A percentile compares a stretch with the other conserved stretches of the same genome.
These are phyloP conservation scores for Verticillium nubilum DNA, from an alignment of 2,329 filamentous ascomycete species.

Conservation along the genomic window DNA sequence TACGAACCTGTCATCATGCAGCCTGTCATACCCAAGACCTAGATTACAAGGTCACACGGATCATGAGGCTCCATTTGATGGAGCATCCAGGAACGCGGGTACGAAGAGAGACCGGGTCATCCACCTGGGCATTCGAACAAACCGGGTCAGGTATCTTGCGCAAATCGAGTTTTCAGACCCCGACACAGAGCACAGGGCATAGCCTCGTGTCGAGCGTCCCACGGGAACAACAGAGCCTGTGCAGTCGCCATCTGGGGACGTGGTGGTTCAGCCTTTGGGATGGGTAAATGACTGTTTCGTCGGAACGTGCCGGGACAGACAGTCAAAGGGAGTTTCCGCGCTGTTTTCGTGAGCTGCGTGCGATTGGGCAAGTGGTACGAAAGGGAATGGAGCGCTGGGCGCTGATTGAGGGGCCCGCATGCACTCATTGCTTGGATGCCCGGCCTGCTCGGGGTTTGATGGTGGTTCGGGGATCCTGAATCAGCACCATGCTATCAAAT, in stretches of 20 bases:
- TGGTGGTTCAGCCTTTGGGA: too few relatives aligned
- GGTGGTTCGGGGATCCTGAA: neutral
- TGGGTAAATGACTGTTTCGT: too few relatives aligned
- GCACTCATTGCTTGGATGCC: too few relatives aligned
- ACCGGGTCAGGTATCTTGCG: too few relatives aligned
- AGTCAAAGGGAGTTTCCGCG: too few relatives aligned
- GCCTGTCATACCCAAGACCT: neutral
- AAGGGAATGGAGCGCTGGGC: too few relatives aligned
- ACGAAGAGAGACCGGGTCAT: slow-evolving; percentile 10
- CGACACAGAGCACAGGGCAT: neutral
- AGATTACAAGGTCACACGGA: neutral
- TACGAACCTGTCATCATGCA: neutral
- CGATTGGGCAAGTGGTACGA: too few relatives aligned
- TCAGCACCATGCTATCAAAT: neutral
- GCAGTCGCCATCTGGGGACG: neutral
- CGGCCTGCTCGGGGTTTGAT: neutral
- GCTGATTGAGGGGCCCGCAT: too few relatives aligned
- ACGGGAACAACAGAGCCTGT: neutral
- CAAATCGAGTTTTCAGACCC: neutral
- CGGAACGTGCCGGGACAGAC: too few relatives aligned
- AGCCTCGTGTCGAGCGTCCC: neutral
- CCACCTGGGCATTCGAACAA: too few relatives aligned
- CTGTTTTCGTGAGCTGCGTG: too few relatives aligned
- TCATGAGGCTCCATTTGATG: neutral
- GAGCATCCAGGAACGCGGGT: slow-evolving; percentile 2